Evolutionary conservation across 192 early-diverging fungal species (phyloP), one percentile per base, ranked within the genome.

Genomic region (Cladochytrium replicatum): DNA sequence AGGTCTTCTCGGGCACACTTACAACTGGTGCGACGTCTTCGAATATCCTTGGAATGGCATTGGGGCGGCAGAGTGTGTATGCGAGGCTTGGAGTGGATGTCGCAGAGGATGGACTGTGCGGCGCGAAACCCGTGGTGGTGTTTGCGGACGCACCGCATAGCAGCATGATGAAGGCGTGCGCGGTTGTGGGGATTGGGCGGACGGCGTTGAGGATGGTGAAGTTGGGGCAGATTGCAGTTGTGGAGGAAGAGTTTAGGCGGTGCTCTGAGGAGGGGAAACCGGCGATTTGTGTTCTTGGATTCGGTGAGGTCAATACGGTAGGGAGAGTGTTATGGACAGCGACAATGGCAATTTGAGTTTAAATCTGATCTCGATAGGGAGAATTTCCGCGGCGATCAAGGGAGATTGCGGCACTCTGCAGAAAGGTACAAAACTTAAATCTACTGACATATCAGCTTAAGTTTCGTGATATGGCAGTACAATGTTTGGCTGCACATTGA

Each of bases 401-500:
- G 23, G 29, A 6, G 40, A 51, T 79, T n/a, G 67, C 72, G 25
- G 32, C 67, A n/a, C 43, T 48, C 8, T 64, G 59, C 54, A 74
- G 77, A 4, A 74, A 80, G 48, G 78, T 81, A 41, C 74, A 80
- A 54, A 71, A 72, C 43, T 66, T 74, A 26, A 46, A 50, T 6
- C 71, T 71, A 37, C 46, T 67, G 13, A 48, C 30, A 6, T 41
- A 72, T 40, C 48, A 70, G 1, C 46, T 53, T 15, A 48, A 60
- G 21, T 47, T 80, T 25, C 57, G 66, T 6, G 61, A 54, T 17
- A 50, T 72, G 3, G 21, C 39, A 51, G 22, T 57, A 75, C 24
- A 50, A 60, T 21, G 66, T 57, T 6, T 80, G 73, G 67, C 15
- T 81, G 21, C 79, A 81, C 49, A 72, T 81, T 23, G 79, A 81